Conservation (phyloP, 2,329 filamentous ascomycete genomes). For the Elsinoe arachidis region DNA sequence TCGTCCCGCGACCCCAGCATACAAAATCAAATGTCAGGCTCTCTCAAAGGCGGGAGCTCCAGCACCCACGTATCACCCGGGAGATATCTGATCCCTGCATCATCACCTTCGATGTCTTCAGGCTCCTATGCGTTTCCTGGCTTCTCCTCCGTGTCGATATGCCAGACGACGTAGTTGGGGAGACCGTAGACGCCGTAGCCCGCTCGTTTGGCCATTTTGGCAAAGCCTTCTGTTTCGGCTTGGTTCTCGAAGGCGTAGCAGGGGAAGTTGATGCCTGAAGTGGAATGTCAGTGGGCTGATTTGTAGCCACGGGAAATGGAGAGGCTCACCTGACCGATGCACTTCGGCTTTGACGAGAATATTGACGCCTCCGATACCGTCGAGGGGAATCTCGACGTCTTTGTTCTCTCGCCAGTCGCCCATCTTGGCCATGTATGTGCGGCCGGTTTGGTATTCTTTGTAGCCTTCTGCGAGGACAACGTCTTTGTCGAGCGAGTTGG, state of each 20-base stretch:
- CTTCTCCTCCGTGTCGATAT: slow-evolving; percentile 95
- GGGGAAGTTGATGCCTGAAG: slow-evolving; percentile 87
- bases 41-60: neutral
- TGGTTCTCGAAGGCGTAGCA: slow-evolving; percentile 97
- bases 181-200: slow-evolving; percentile 87
- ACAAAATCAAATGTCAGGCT: too few relatives aligned
- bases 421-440: slow-evolving; percentile 81
- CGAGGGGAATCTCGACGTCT: slow-evolving; percentile 82
- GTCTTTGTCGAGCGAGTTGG: slow-evolving; percentile 66
- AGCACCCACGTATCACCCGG: neutral
- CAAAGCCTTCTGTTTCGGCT: slow-evolving; percentile 96
- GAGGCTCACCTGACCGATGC: slow-evolving; percentile 77
- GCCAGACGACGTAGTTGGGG: slow-evolving; percentile 98
- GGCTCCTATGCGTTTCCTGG: slow-evolving; percentile 55
- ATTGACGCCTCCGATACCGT: slow-evolving; percentile 94
- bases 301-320: too few relatives aligned
- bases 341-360: slow-evolving; percentile 97
- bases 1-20: too few relatives aligned
- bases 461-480: slow-evolving; percentile 89
- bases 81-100: neutral
- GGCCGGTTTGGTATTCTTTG: slow-evolving; percentile 83
- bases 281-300: slow-evolving; percentile 24
- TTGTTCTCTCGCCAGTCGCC: slow-evolving; percentile 90
- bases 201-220: slow-evolving; percentile 95
- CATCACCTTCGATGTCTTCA: neutral